Evolutionary conservation across 2,329 filamentous ascomycete genomes (phyloP), one percentile per base, ranked within the genome.

Genomic region (Cladosporium sp.): DNA sequence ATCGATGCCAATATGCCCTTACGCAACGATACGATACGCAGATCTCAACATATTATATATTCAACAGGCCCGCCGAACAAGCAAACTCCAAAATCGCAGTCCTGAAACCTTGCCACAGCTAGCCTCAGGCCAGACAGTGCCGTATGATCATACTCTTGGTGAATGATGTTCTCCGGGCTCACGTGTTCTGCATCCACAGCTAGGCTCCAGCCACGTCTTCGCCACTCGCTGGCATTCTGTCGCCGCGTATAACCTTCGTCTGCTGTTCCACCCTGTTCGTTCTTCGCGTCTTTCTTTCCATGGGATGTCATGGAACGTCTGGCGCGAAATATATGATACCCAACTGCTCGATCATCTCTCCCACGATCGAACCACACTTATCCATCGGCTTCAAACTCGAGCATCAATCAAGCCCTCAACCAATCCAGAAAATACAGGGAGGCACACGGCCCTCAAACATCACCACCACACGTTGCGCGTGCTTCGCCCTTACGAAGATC

Each of bases 151-250:
- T 14, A 3, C 8, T 49, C 5, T 23, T 29, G 29, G 31, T 33
- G n/a, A 23, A 18, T 16, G 60, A 55, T 5, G 4, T 53, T 29
- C 21, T 23, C 29, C 28, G 10, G 11, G 7, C 14, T 29, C 49
- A 53, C 60, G 33, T 55, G 29, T 7, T 28, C n/a, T 31, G 29
- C 31, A 29, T 33, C n/a, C 14, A 21, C 26, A 46, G 37, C 33
- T 35, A 46, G 37, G 21, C 26, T 50, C 58, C 26, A 61, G 58
- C 58, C 58, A 61, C 58, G 58, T 61, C 58, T 61, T 61, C 18
- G 49, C 12, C 33, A 26, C 60, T 37, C 60, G 60, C 60, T 44
- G 49, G 33, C 60, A 40, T 62, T 62, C 60, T n/a, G 18, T 8
- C 18, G n/a, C 49, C 23, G 29, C 21, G 14, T 33, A 23, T 29